Conservation (phyloP, 768 basidiomycete species). For the Mycena sanguinolenta region DNA sequence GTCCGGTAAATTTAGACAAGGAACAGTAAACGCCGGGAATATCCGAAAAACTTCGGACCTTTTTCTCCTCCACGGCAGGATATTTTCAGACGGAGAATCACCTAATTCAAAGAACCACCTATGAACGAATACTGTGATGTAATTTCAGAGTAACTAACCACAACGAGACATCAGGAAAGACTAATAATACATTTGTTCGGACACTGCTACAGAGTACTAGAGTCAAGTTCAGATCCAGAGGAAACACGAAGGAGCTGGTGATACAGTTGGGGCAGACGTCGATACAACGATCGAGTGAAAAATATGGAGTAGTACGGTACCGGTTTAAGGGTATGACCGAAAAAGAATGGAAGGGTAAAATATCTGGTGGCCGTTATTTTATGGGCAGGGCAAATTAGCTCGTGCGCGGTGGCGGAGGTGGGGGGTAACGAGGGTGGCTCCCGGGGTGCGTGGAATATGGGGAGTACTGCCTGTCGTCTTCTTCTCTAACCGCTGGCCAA, state of each 20-base stretch:
- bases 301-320: conserved; percentile 3
- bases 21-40: no score
- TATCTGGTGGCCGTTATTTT: neutral
- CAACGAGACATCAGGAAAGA: neutral
- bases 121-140: neutral
- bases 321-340: neutral
- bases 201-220: neutral
- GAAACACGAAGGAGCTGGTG: conserved; percentile 22
- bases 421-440: conserved; percentile 17
- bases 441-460: conserved; percentile 4
- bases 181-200: conserved; percentile 31
- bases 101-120: neutral
- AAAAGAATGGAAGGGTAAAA: neutral
- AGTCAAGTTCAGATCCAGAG: no score
- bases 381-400: conserved; percentile 10
- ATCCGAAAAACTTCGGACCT: neutral
- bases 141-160: no score
- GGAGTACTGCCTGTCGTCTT: conserved; percentile 1
- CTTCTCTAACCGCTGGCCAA: conserved; percentile 7
- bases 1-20: no score
- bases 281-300: conserved; percentile 3
- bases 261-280: conserved; percentile 19
- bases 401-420: conserved; percentile 10
- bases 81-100: neutral
- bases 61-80: no score